Evolutionary conservation across 306 rosid species (phyloP).

Genomic region (Corylus heterophylla): DNA sequence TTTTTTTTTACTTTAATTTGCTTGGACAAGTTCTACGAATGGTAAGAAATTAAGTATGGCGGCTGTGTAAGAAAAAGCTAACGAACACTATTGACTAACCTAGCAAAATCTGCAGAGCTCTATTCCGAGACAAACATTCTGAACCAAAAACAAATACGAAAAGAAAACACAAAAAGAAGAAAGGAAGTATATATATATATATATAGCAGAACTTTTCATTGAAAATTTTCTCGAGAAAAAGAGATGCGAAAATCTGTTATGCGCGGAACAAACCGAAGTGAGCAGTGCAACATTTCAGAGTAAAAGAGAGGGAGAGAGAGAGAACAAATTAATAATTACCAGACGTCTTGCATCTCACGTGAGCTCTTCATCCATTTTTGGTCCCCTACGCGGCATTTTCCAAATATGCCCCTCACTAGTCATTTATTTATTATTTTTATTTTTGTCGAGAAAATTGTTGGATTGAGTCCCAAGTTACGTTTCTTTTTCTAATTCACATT

Average conservation of each 20-base stretch:
- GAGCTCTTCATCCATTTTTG: not conserved
- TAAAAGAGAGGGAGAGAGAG: not conserved
- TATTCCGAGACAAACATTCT: not conserved
- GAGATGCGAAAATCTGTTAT: constrained; percentile 34
- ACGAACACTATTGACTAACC: not conserved
- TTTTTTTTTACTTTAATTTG: not conserved
- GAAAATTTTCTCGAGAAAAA: constrained; percentile 19
- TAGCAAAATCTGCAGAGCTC: constrained; percentile 21
- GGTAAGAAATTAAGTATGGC: constrained; percentile 26
- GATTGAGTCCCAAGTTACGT: too few relatives aligned
- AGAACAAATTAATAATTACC: not conserved
- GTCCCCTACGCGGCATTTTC: not conserved
- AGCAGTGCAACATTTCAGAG: constrained; percentile 5
- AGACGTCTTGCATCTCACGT: constrained; percentile 33
- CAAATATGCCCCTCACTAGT: not conserved
- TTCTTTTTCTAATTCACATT: too few relatives aligned
- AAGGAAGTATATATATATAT: not conserved
- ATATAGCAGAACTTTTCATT: not conserved
- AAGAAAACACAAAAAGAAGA: not conserved
- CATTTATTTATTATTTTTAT: not conserved
- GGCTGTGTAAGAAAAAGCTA: constrained; percentile 35
- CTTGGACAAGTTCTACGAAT: not conserved
- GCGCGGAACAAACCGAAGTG: not conserved
- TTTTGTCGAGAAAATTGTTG: too few relatives aligned
- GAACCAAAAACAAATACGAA: not conserved